Conservation (phyloP, 1,139 yeast genomes). For the Saccharomycopsis phalli region DNA sequence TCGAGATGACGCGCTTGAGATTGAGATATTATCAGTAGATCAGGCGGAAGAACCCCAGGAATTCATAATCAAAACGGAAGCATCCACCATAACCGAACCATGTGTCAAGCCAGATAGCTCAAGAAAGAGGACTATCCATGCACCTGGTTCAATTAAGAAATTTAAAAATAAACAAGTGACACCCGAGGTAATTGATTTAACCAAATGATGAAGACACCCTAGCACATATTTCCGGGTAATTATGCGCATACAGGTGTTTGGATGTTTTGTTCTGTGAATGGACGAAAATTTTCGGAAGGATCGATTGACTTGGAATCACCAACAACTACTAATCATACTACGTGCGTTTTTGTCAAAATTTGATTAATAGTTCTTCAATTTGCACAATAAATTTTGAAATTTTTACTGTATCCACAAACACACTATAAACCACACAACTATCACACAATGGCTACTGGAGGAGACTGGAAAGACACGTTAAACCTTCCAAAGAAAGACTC, state of each 20-base stretch:
- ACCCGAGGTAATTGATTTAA: constrained; percentile 24
- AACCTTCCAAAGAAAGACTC: constrained; percentile 77
- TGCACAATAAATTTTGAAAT: no score
- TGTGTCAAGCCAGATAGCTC: neutral
- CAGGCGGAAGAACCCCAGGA: constrained; percentile 18
- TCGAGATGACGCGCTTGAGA: constrained; percentile 31
- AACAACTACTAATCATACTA: no score
- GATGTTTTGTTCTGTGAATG: no score
- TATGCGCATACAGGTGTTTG: no score
- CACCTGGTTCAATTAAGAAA: constrained; percentile 27
- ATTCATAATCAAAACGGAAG: constrained; percentile 1
- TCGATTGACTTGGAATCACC: no score
- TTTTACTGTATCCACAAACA: no score
- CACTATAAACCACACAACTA: no score
- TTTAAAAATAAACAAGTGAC: neutral
- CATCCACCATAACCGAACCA: neutral
- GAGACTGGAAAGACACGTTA: constrained; percentile 63
- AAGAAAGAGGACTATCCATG: constrained; percentile 24
- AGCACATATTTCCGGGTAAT: no score
- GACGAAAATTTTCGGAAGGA: constrained; percentile 1
- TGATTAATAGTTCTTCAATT: no score
- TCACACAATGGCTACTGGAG: neutral
- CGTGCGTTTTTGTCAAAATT: no score
- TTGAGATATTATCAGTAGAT: constrained; percentile 25
- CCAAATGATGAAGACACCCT: no score